Base-by-base conservation (phyloP, 2,329 filamentous ascomycete genomes). In the Exophiala dermatitidis region DNA sequence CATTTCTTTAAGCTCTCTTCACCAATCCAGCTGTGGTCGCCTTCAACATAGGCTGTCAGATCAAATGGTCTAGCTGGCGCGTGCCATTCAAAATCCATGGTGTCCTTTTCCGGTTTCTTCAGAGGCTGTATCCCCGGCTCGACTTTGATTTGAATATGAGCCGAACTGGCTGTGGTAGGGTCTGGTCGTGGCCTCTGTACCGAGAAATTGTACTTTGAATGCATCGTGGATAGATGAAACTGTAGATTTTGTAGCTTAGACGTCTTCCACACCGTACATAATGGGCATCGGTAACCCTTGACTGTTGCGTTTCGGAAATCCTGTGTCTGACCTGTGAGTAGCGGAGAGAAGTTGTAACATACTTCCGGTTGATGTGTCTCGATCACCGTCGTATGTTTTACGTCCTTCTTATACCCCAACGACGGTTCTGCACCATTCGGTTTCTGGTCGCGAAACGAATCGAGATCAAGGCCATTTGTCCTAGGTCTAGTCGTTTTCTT, bases 201-300 rank as follows among this genome's bases (percentile, higher is more conserved):
- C 7, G 32, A 45, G 37, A 62, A 63, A 26, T 28, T 54, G 45
- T 59, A 62, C 40, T 61, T 58, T 9, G 53, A 31, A 45, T 64
- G 62, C 32, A 46, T 50, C 7, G 51, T 60, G 28, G 48, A 42
- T 7, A 62, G 48, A 48, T 64, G 62, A 34, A 62, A 61, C n/a
- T 53, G 50, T 5, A 64, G 53, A 29, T 57, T 34, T 10, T 59
- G 40, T 28, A 64, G 38, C 5, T 47, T 56, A 9, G 36, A 31
- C 5, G 50, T 56, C 32, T 48, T 48, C 41, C 45, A 53, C 9
- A 31, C 34, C 7, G 37, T 40, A 37, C 62, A 64, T 30, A 52
- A 33, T 30, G 58, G 58, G 45, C 62, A 64, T 26, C 41, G 32
- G 33, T 61, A 61, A 9, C 60, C 62, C 30, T 58, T 40, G 9